phyloP scores from a whole-genome alignment of 208 protist genomes.

The Naegleria fowleri region DNA sequence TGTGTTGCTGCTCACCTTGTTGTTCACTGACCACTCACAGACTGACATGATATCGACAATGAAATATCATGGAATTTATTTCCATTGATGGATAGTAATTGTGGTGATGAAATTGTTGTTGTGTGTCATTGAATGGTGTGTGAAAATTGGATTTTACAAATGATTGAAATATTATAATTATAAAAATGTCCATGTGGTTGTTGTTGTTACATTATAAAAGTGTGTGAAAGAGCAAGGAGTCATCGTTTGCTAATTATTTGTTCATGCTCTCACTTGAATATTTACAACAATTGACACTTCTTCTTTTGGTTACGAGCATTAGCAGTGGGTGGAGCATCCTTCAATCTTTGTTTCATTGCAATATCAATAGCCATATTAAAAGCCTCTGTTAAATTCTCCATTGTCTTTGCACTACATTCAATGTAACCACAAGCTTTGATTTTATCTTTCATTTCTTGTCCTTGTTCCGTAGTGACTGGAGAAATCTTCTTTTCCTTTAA shows the following conservation, averaged over 20 bases:
- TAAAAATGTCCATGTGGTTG: not conserved
- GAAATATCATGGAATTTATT: too few relatives aligned
- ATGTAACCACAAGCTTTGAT: slow-evolving; percentile 37
- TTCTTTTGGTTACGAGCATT: not conserved
- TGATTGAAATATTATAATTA: not conserved
- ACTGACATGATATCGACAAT: too few relatives aligned
- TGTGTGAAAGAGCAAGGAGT: too few relatives aligned
- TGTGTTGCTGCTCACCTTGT: too few relatives aligned
- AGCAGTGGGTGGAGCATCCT: not conserved
- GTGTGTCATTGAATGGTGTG: too few relatives aligned
- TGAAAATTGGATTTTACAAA: not conserved
- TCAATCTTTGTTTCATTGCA: not conserved
- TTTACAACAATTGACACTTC: not conserved
- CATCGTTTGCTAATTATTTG: too few relatives aligned
- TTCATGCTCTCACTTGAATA: too few relatives aligned
- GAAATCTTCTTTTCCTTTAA: slow-evolving; percentile 36
- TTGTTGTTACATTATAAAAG: not conserved
- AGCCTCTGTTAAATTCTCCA: not conserved
- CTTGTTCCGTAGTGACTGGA: slow-evolving; percentile 44
- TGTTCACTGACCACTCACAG: too few relatives aligned
- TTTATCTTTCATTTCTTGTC: slow-evolving; percentile 35
- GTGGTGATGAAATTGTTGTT: too few relatives aligned
- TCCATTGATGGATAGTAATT: too few relatives aligned
- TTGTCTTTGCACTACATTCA: slow-evolving; percentile 15
- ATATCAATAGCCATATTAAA: not conserved